Conservation (phyloP, 371 early-diverging fungal species). For the Gilbertella persicaria region DNA sequence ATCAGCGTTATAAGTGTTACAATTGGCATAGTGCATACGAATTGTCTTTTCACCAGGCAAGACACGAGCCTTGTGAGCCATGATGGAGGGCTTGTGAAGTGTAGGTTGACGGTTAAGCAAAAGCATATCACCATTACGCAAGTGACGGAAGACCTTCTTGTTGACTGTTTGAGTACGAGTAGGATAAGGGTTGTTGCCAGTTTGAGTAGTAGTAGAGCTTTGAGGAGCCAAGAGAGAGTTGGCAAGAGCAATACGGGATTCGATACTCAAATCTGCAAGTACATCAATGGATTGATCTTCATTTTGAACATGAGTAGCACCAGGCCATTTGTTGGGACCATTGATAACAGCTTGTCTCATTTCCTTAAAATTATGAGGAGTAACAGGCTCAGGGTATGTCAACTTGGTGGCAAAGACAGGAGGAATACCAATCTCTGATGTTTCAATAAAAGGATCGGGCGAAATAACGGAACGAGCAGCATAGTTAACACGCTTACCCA, state of each 20-base stretch:
- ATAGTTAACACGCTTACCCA: constrained; percentile 99
- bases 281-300: constrained; percentile 89
- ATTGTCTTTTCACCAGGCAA: constrained; percentile 96
- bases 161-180: constrained; percentile 72
- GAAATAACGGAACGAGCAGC: constrained; percentile 99
- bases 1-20: constrained; percentile 99
- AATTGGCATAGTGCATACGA: constrained; percentile 99
- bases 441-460: constrained; percentile 99
- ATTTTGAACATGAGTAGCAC: constrained; percentile 92
- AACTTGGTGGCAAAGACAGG: constrained; percentile 96
- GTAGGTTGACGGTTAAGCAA: constrained; percentile 99
- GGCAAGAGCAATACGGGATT: constrained; percentile 94
- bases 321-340: constrained; percentile 98
- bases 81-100: constrained; percentile 99
- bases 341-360: constrained; percentile 96
- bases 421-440: constrained; percentile 98
- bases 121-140: constrained; percentile 97
- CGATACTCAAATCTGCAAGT: constrained; percentile 75
- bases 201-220: constrained; percentile 51
- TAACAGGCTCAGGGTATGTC: constrained; percentile 99
- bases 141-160: constrained; percentile 97
- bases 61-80: constrained; percentile 98
- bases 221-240: constrained; percentile 93
- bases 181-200: constrained; percentile 55
- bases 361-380: constrained; percentile 91